Conservation (phyloP, 2,329 filamentous ascomycete species). For the Apiospora malaysiana region DNA sequence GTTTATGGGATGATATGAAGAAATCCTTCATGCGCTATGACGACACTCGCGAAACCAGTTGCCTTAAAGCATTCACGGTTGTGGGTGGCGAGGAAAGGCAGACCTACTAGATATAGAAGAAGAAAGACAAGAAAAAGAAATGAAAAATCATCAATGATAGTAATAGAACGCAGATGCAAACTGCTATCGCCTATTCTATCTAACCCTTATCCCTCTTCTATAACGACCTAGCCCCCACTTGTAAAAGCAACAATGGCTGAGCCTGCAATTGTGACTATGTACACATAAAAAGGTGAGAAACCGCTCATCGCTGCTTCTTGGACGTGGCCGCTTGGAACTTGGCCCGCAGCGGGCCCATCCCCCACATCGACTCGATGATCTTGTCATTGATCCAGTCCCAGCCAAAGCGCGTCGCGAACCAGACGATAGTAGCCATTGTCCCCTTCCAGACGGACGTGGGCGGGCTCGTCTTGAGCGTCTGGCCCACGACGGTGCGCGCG, state of each 20-base stretch:
- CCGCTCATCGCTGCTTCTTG: constrained; percentile 2
- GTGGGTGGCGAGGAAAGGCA: neutral
- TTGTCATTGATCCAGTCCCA: constrained; percentile 25
- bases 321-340: constrained; percentile 19
- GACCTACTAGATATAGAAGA: neutral
- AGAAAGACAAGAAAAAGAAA: neutral
- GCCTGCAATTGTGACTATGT: neutral
- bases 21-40: neutral
- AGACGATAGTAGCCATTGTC: constrained; percentile 21
- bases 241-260: neutral
- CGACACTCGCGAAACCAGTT: neutral
- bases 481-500: constrained; percentile 26
- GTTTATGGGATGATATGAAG: neutral
- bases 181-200: neutral
- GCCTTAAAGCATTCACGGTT: neutral
- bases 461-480: constrained; percentile 26
- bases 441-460: constrained; percentile 28
- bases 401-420: constrained; percentile 25
- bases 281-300: neutral
- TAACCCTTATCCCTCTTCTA: neutral
- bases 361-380: constrained; percentile 25
- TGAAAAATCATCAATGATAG: neutral
- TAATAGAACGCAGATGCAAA: neutral
- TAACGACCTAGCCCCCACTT: neutral
- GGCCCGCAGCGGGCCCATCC: constrained; percentile 19